A percentile compares a stretch with the other conserved stretches of the same genome.
Conservation (phyloP, 225 moss, liverwort and hornwort species). For the Anthoceros angustus region DNA sequence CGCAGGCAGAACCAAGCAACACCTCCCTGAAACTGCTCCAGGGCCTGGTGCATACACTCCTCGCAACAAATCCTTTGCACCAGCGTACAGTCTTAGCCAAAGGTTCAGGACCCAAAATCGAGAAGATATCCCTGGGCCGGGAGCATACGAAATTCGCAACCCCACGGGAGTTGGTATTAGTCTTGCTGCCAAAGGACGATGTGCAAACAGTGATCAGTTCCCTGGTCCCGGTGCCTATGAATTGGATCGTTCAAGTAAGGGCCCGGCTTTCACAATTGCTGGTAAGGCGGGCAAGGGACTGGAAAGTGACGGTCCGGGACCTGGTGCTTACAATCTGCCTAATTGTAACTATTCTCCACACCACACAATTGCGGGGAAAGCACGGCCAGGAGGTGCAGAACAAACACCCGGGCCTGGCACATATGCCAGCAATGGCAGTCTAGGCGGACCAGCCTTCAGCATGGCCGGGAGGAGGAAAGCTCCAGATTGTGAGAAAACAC, state of each 20-base stretch:
- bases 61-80: background rate
- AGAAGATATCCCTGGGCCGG: constrained; percentile 21
- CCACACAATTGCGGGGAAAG: constrained; percentile 15
- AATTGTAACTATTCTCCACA: constrained; percentile 6
- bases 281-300: background rate
- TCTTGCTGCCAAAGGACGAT: background rate
- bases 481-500: constrained; percentile 4
- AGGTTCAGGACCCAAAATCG: background rate
- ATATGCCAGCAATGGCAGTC: constrained; percentile 8
- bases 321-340: constrained; percentile 5
- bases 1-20: background rate
- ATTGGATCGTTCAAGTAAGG: background rate
- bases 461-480: constrained; percentile 12
- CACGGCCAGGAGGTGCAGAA: constrained; percentile 8
- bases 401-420: constrained; percentile 29
- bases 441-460: constrained; percentile 14
- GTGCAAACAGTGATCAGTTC: background rate
- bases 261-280: constrained; percentile 8
- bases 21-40: constrained; percentile 1
- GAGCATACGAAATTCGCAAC: constrained; percentile 12
- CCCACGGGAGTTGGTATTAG: background rate
- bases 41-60: constrained; percentile 8
- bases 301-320: constrained; percentile 6
- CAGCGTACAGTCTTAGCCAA: constrained; percentile 3
- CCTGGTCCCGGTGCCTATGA: background rate